Conservation (phyloP, 345 rosid genomes). For the Citrus cavaleriei region DNA sequence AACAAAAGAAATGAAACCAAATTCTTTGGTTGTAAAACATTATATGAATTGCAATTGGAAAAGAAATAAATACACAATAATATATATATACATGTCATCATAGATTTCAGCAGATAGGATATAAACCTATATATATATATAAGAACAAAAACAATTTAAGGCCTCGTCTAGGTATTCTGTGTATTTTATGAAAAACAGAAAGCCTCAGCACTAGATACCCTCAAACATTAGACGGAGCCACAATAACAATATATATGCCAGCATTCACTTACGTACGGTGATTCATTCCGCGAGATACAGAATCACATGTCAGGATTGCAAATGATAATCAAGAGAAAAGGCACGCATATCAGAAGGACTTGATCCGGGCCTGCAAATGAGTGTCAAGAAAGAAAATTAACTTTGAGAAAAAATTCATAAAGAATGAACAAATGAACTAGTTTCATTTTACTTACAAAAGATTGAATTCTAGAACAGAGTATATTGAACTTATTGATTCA, state of each 20-base stretch:
- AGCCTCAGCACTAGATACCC: background rate
- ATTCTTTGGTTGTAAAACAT: background rate
- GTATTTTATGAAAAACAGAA: background rate
- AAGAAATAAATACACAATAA: too few relatives aligned
- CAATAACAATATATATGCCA: background rate
- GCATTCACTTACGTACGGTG: background rate
- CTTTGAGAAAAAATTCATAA: background rate
- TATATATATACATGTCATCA: too few relatives aligned
- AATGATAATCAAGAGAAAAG: conserved; percentile 71
- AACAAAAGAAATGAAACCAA: background rate
- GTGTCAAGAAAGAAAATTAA: conserved; percentile 8
- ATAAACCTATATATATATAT: too few relatives aligned
- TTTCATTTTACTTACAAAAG: background rate
- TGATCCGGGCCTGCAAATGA: conserved; percentile 72
- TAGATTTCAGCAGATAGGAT: background rate
- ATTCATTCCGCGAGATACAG: background rate
- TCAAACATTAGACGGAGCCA: background rate
- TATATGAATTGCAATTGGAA: background rate
- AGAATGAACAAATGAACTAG: background rate
- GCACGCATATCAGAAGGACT: conserved; percentile 86
- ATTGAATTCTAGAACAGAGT: background rate
- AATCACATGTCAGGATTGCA: conserved; percentile 49
- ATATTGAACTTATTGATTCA: too few relatives aligned
- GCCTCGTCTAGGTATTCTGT: background rate
- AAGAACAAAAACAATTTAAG: background rate